Evolutionary conservation across 768 basidiomycete species (phyloP).

Genomic region (Suillus clintonianus): DNA sequence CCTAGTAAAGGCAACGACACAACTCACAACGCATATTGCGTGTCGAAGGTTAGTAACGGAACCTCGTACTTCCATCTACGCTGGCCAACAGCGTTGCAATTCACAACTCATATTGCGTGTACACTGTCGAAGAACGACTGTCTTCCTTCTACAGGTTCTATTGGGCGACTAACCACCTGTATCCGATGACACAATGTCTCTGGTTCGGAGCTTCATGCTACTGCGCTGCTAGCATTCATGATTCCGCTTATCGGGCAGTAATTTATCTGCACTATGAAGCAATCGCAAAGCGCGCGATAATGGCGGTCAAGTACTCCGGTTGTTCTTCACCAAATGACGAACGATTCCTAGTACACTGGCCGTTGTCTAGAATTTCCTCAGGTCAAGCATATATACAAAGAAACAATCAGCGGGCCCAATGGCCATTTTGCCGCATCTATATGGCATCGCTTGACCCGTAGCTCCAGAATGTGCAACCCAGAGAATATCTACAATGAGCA

Average conservation of each 20-base stretch:
- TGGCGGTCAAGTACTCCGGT: background rate
- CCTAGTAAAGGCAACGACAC: background rate
- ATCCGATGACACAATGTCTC: background rate
- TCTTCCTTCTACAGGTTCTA: background rate
- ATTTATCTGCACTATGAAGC: background rate
- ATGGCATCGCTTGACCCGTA: background rate
- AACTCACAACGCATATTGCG: background rate
- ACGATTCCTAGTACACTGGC: background rate
- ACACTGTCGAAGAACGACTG: background rate
- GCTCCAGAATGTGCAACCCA: background rate
- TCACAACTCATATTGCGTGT: background rate
- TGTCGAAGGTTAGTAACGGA: background rate
- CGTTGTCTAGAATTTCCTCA: background rate
- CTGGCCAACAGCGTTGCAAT: background rate
- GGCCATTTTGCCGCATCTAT: background rate
- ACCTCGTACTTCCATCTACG: background rate
- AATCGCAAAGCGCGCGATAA: background rate
- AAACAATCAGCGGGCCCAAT: background rate
- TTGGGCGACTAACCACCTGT: background rate
- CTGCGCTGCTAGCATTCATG: background rate
- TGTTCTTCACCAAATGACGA: background rate
- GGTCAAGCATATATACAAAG: background rate
- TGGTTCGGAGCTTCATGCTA: background rate
- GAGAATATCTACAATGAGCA: background rate
- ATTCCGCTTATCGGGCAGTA: background rate